phyloP scores from a whole-genome alignment of 192 early-diverging fungal species.

The Phlyctochytrium arcticum region DNA sequence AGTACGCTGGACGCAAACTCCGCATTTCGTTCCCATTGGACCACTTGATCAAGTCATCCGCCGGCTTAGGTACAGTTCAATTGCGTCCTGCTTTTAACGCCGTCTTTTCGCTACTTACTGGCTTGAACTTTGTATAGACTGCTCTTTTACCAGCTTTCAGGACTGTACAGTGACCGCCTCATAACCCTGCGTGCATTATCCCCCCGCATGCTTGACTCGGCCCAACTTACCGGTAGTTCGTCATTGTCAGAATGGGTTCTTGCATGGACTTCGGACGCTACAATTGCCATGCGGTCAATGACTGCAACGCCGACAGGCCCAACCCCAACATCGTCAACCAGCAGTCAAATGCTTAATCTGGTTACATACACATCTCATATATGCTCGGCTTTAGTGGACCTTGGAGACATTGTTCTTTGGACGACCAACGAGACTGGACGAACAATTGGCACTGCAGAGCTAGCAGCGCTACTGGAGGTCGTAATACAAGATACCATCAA shows the following conservation, averaged over 20 bases:
- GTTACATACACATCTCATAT: neutral
- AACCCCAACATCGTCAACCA: too few species aligned
- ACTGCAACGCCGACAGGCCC: neutral
- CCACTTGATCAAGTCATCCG: conserved; percentile 23
- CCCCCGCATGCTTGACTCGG: conserved; percentile 12
- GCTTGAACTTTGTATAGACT: neutral
- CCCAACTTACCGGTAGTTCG: neutral
- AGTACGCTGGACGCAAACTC: conserved; percentile 6
- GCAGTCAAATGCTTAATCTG: neutral
- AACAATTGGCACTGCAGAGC: conserved; percentile 13
- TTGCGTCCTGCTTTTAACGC: neutral
- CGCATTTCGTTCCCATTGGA: conserved; percentile 20
- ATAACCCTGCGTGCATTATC: conserved; percentile 23
- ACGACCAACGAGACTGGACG: conserved; percentile 7
- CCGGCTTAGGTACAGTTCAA: conserved; percentile 11
- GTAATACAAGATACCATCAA: conserved; percentile 2
- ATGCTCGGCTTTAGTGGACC: conserved; percentile 10
- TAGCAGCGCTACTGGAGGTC: conserved; percentile 17
- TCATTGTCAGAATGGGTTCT: conserved; percentile 1
- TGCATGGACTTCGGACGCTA: neutral
- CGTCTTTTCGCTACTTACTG: neutral
- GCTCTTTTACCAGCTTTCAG: conserved; percentile 16
- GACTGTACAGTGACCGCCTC: conserved; percentile 20
- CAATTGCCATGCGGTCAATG: neutral
- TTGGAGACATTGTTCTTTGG: conserved; percentile 19